Evolutionary conservation across 2,329 filamentous ascomycete species (phyloP), one percentile per base, ranked within the genome.

Genomic region (Aspergillus novoparasiticus): DNA sequence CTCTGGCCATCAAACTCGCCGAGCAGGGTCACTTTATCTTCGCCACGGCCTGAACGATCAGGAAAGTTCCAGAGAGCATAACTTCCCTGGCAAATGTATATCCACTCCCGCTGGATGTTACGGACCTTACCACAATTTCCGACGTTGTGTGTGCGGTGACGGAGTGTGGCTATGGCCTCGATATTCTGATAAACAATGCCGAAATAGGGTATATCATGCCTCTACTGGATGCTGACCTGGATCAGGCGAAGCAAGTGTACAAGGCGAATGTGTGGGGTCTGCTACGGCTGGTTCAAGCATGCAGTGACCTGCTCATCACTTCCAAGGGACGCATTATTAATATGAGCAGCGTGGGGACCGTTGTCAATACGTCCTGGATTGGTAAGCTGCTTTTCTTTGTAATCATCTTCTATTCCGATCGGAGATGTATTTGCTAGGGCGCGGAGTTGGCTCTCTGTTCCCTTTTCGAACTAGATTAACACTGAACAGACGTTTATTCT

Each of bases 181-280:
- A 80, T 63, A 71, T 78, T 32, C 68, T 81, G 4, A 12, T 81
- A 59, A 81, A 81, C 61, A 81, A 80, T 67, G 78, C 78, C 1
- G 80, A 79, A 11, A 71, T 66, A 5, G 66, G 67, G 6, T 73
- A 71, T 59, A 66, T 51, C n/a, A 67, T 68, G 57, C 74, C 75
- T 1, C 45, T 75, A 23, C 26, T 70, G 34, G 73, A 77, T 57
- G 50, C 66, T 39, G 59, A 66, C 43, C 63, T 76, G 10, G 50
- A 62, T 0, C 58, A 67, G 21, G 73, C 70, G 2, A 70, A 72
- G 56, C 58, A 66, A 28, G 64, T 74, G 1, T 76, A 70, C 65
- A 75, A 78, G n/a, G 51, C 73, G 55, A 78, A 78, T 53, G 72
- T 78, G 16, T 77, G 73, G 72, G 67, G 63, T 9, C 56, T 59